Evolutionary conservation across 2,329 filamentous ascomycete genomes (phyloP).

Genomic region (Teratosphaeria nubilosa): DNA sequence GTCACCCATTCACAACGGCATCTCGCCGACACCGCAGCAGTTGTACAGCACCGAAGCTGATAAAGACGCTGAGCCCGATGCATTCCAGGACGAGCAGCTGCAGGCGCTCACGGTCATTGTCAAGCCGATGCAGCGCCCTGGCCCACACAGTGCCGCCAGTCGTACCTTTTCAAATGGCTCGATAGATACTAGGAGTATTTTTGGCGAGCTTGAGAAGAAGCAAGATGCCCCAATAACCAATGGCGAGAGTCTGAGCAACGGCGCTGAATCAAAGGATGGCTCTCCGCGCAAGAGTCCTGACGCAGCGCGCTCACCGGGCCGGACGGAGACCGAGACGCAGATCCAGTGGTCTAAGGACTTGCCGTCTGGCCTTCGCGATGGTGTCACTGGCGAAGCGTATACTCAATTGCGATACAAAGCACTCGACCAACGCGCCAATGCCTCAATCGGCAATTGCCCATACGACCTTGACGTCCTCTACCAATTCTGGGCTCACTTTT

Average conservation of each 20-base stretch:
- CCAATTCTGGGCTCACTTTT: slow-evolving; percentile 64
- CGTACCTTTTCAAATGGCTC: slow-evolving; percentile 48
- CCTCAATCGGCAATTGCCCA: slow-evolving; percentile 36
- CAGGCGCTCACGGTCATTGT: slow-evolving; percentile 45
- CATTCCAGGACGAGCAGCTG: slow-evolving; percentile 45
- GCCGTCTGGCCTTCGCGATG: slow-evolving; percentile 33
- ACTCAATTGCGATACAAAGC: slow-evolving; percentile 39
- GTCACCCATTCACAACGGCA: slow-evolving; percentile 21
- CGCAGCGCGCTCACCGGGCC: slow-evolving; percentile 4
- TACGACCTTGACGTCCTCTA: slow-evolving; percentile 58
- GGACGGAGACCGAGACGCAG: slow-evolving; percentile 11
- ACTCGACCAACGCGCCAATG: slow-evolving; percentile 38
- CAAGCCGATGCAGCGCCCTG: slow-evolving; percentile 22
- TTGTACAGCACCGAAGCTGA: slow-evolving; percentile 7
- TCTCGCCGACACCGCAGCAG: slow-evolving; percentile 4
- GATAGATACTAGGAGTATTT: slow-evolving; percentile 43
- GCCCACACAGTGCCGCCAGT: slow-evolving; percentile 29
- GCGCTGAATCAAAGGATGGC: slow-evolving; percentile 7
- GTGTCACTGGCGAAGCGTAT: slow-evolving; percentile 39
- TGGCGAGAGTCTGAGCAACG: slow-evolving; percentile 24
- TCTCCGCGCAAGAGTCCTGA: slow-evolving; percentile 1
- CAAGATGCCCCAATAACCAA: slow-evolving; percentile 28
- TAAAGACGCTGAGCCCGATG: slow-evolving; percentile 27
- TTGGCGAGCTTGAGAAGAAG: slow-evolving; percentile 35
- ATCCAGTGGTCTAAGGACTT: slow-evolving; percentile 44